phyloP scores from a whole-genome alignment of 768 basidiomycete genomes.

The Mycena floridula region DNA sequence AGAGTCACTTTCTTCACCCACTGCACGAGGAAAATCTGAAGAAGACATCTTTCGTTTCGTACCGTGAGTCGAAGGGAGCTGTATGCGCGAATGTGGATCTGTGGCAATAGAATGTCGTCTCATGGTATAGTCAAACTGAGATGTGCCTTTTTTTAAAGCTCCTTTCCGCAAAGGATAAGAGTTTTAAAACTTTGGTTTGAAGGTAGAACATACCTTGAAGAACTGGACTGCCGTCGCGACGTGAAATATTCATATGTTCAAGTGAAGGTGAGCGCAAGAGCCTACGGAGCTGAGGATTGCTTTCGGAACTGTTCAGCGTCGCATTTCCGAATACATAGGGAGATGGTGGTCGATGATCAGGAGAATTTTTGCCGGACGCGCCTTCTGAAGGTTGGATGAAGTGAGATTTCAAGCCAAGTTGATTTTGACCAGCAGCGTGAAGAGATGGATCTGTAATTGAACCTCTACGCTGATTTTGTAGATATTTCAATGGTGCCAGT shows the following conservation, averaged over 20 bases:
- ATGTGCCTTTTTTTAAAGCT: too few relatives aligned
- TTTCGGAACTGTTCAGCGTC: constrained; percentile 31
- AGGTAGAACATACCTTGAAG: too few relatives aligned
- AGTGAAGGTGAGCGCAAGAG: constrained; percentile 53
- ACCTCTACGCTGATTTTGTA: constrained; percentile 77
- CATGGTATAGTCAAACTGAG: constrained; percentile 14
- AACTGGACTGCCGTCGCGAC: too few relatives aligned
- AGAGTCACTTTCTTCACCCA: constrained; percentile 65
- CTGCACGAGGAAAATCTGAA: constrained; percentile 52
- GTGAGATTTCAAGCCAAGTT: too few relatives aligned
- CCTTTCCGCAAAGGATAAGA: too few relatives aligned
- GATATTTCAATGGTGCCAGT: constrained; percentile 70
- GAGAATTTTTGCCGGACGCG: constrained; percentile 20
- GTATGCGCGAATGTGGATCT: too few relatives aligned
- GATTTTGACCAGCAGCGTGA: constrained; percentile 61
- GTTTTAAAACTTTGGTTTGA: too few relatives aligned
- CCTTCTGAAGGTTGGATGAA: constrained; percentile 8
- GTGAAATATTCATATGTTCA: too few relatives aligned
- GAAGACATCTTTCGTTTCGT: constrained; percentile 82
- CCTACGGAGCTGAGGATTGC: constrained; percentile 46
- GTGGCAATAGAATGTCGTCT: constrained; percentile 1
- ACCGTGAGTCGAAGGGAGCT: too few relatives aligned
- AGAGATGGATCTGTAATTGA: constrained; percentile 82
- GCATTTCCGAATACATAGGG: constrained; percentile 72
- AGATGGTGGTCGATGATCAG: constrained; percentile 53